These are phyloP conservation scores for Clohesyomyces aquaticus DNA, from an alignment of 495 filamentous ascomycete species.

Conservation along the genomic window DNA sequence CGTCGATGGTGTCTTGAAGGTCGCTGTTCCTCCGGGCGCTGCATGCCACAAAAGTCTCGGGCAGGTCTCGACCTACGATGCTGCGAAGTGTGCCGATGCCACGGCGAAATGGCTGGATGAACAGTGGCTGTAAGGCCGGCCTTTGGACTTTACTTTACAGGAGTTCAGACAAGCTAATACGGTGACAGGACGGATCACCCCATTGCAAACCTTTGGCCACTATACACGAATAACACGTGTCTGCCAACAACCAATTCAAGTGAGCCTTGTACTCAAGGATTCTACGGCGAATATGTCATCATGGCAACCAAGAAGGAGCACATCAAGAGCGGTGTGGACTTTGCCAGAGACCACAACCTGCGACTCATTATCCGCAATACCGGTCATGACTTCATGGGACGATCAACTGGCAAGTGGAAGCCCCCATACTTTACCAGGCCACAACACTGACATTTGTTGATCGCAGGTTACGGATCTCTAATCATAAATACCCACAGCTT, in stretches of 20 bases:
- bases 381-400: constrained; percentile 43
- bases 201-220: constrained; percentile 30
- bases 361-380: constrained; percentile 37
- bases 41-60: constrained; percentile 23
- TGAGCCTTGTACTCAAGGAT: constrained; percentile 28
- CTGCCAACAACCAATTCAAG: constrained; percentile 25
- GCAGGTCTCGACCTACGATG: constrained; percentile 22
- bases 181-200: constrained; percentile 26
- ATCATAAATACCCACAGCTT: constrained; percentile 40
- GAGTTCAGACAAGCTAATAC: neutral
- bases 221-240: constrained; percentile 40
- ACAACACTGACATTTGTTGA: neutral
- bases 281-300: constrained; percentile 34
- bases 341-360: constrained; percentile 32
- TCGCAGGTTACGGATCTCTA: constrained; percentile 28
- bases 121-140: constrained; percentile 25
- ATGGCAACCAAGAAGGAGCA: constrained; percentile 36
- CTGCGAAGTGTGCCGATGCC: constrained; percentile 17
- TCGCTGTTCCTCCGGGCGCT: constrained; percentile 27
- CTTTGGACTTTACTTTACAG: neutral
- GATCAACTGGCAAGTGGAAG: constrained; percentile 9
- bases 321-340: constrained; percentile 38
- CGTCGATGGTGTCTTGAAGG: constrained; percentile 27
- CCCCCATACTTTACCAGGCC: too few species aligned
- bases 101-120: constrained; percentile 32